These are phyloP conservation scores for cucumber (Cucumis sativus) DNA, from an alignment of 306 rosid species.

Conservation along the genomic window DNA sequence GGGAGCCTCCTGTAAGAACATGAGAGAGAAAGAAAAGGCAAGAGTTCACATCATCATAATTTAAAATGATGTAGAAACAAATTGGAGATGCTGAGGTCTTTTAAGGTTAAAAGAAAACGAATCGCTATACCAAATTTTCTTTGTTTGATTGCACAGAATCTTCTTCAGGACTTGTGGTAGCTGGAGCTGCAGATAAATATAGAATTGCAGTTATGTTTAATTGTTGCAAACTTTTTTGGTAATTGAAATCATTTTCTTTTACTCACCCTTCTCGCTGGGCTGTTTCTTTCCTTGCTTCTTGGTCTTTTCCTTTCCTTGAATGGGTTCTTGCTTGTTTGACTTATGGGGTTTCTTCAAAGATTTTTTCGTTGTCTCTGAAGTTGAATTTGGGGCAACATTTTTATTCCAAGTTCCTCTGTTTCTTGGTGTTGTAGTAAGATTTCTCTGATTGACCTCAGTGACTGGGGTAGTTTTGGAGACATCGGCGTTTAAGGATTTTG, in stretches of 20 bases:
- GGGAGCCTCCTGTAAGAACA: conserved; percentile 3
- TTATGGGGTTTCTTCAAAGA: conserved; percentile 38
- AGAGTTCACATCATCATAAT: background rate
- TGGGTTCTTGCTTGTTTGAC: conserved; percentile 29
- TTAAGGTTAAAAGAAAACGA: background rate
- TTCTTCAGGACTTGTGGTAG: background rate
- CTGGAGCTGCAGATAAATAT: background rate
- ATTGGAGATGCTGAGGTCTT: background rate
- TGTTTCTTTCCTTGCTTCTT: conserved; percentile 32
- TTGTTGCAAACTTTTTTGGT: background rate
- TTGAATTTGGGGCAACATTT: conserved; percentile 29
- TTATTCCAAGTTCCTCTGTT: conserved; percentile 26
- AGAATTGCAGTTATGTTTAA: background rate
- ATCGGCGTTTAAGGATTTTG: conserved; percentile 36
- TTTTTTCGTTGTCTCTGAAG: conserved; percentile 20
- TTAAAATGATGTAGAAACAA: background rate
- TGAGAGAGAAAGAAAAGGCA: background rate
- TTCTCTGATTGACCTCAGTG: conserved; percentile 25
- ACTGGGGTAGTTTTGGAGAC: conserved; percentile 30
- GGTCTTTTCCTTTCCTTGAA: conserved; percentile 26
- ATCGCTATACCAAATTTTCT: conserved; percentile 10
- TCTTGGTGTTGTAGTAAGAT: conserved; percentile 18
- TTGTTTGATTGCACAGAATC: conserved; percentile 13
- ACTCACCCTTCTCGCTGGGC: conserved; percentile 32
- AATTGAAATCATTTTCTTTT: background rate